Percentiles rank a stretch among this genome's conserved stretches.
Evolutionary conservation across 2,329 filamentous ascomycete species (phyloP).

Genomic region (Bipolaris oryzae): DNA sequence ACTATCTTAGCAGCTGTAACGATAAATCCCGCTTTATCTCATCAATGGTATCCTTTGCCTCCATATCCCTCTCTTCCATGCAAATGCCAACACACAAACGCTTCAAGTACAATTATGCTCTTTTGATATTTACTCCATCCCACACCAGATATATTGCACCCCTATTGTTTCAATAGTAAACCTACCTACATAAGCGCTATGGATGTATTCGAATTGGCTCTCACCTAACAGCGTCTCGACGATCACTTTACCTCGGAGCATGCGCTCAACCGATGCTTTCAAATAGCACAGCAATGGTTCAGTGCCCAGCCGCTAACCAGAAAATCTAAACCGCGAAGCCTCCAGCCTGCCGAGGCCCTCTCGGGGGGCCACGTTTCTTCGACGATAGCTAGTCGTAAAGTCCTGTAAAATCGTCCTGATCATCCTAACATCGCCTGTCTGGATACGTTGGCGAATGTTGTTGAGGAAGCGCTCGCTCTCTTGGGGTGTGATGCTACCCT

Average conservation of each 20-base stretch:
- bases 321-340: constrained; percentile 84
- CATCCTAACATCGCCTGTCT: constrained; percentile 72
- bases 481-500: constrained; percentile 71
- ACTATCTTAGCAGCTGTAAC: constrained; percentile 7
- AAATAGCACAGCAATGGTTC: constrained; percentile 9
- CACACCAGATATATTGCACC: constrained; percentile 5
- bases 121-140: constrained; percentile 15
- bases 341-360: constrained; percentile 89
- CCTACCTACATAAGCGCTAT: constrained; percentile 2
- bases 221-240: neutral
- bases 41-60: constrained; percentile 17
- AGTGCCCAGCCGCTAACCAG: constrained; percentile 36
- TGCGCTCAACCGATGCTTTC: neutral
- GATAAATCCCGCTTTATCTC: constrained; percentile 7
- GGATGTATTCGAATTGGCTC: neutral
- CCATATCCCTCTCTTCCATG: constrained; percentile 19
- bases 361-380: constrained; percentile 92
- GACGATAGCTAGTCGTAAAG: constrained; percentile 92
- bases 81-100: constrained; percentile 28
- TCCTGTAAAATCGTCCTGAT: constrained; percentile 88
- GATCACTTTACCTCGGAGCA: neutral
- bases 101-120: constrained; percentile 24
- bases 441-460: constrained; percentile 79
- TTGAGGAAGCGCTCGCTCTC: constrained; percentile 82
- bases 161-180: constrained; percentile 1